These are phyloP conservation scores for Solanum peruvianum DNA, from an alignment of 257 asterid genomes.

Conservation along the genomic window DNA sequence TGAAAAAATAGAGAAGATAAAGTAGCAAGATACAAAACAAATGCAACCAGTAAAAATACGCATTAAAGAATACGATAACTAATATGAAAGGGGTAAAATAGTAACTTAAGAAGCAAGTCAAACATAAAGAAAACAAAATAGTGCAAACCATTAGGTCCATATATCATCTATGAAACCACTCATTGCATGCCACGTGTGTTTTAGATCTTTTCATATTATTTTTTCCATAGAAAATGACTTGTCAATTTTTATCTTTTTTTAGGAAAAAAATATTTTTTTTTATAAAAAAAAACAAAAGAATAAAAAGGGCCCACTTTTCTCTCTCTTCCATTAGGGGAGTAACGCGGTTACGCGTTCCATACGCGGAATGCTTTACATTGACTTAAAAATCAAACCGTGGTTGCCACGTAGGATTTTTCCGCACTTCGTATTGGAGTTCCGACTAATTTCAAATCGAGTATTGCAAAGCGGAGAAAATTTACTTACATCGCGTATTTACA, in stretches of 20 bases:
- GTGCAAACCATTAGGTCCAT: background rate
- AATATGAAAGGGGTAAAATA: background rate
- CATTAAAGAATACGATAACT: background rate
- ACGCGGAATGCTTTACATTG: conserved; percentile 12
- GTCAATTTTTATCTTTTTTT: background rate
- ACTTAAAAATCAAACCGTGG: background rate
- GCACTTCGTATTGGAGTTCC: too few relatives aligned
- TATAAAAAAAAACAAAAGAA: background rate
- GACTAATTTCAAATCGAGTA: accelerated
- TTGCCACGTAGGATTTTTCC: background rate
- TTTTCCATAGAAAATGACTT: background rate
- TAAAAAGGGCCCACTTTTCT: background rate
- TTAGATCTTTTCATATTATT: background rate
- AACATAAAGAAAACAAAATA: background rate
- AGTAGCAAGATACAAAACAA: background rate
- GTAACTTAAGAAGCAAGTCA: background rate
- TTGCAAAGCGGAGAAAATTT: background rate
- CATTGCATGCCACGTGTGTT: background rate
- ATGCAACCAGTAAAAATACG: too few relatives aligned
- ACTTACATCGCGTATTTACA: too few relatives aligned
- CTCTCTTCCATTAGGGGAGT: background rate
- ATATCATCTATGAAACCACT: background rate
- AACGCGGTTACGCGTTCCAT: conserved; percentile 9
- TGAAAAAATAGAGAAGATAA: background rate
- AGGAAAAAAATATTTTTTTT: background rate